phyloP scores from a whole-genome alignment of 306 rosid species.

The Lagenaria siceraria region DNA sequence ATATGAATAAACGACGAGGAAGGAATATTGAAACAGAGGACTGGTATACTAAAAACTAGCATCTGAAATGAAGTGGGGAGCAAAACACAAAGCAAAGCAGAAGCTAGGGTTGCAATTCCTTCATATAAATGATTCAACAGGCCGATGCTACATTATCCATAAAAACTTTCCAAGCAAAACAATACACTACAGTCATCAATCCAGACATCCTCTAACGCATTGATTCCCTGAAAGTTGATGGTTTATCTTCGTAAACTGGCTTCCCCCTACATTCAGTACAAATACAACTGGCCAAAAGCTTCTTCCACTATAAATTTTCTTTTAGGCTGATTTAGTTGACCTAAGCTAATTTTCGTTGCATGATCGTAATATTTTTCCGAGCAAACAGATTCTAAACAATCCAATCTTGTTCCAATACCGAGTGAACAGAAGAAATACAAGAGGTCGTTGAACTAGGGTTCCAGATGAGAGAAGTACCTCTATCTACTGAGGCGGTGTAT shows the following conservation, averaged over 20 bases:
- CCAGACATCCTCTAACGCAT: not conserved
- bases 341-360: not conserved
- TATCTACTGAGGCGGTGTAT: slow-evolving; percentile 22
- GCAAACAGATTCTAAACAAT: not conserved
- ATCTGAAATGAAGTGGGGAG: not conserved
- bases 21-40: not conserved
- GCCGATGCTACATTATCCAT: not conserved
- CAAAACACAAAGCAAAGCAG: not conserved
- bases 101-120: not conserved
- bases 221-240: not conserved
- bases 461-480: slow-evolving; percentile 22
- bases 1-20: not conserved
- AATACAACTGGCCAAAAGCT: not conserved
- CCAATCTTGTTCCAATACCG: not conserved
- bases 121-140: not conserved
- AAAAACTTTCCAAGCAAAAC: not conserved
- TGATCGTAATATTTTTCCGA: not conserved
- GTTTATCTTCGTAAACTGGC: not conserved
- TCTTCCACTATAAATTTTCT: not conserved
- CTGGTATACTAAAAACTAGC: not conserved
- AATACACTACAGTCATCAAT: not conserved
- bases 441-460: not conserved
- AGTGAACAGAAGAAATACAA: not conserved
- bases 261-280: not conserved
- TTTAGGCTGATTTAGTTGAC: not conserved